These are phyloP conservation scores for Suhomyces kunorum DNA, from an alignment of 1,139 yeast genomes.

Conservation along the genomic window DNA sequence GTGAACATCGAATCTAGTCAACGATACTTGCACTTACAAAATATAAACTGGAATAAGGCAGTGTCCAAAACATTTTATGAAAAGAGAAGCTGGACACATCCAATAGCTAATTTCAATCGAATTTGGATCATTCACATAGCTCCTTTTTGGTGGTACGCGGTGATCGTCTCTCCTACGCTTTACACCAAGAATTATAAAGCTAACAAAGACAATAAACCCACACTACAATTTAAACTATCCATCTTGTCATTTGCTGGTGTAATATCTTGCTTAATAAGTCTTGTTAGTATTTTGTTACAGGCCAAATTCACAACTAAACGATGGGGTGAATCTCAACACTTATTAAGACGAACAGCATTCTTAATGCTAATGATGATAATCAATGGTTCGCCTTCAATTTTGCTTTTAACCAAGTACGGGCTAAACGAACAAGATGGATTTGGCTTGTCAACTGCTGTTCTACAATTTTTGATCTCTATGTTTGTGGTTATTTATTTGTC, in stretches of 20 bases:
- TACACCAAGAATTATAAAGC: conserved; percentile 66
- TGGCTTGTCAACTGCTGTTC: conserved; percentile 39
- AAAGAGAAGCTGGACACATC: conserved; percentile 51
- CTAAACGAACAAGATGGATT: conserved; percentile 26
- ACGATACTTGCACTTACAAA: conserved; percentile 45
- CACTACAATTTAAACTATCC: conserved; percentile 60
- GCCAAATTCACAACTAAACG: conserved; percentile 63
- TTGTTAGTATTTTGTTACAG: conserved; percentile 65
- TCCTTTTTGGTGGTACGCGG: conserved; percentile 47
- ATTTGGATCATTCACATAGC: conserved; percentile 64
- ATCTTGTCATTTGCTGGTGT: conserved; percentile 73
- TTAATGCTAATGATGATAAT: conserved; percentile 45
- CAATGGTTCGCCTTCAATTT: conserved; percentile 60
- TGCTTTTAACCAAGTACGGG: conserved; percentile 31
- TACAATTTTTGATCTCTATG: conserved; percentile 49
- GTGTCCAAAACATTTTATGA: conserved; percentile 76
- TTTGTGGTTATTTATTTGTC: conserved; percentile 46
- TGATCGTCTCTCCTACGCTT: conserved; percentile 74
- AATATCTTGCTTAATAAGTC: conserved; percentile 62
- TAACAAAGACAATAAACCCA: conserved; percentile 62
- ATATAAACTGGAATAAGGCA: conserved; percentile 51
- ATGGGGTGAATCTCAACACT: conserved; percentile 65
- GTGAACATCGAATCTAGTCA: conserved; percentile 47
- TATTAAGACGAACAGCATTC: conserved; percentile 46
- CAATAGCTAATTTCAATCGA: conserved; percentile 45